Base-by-base conservation (phyloP, 768 basidiomycete genomes). In the Rhodosporidiobolus sp. region DNA sequence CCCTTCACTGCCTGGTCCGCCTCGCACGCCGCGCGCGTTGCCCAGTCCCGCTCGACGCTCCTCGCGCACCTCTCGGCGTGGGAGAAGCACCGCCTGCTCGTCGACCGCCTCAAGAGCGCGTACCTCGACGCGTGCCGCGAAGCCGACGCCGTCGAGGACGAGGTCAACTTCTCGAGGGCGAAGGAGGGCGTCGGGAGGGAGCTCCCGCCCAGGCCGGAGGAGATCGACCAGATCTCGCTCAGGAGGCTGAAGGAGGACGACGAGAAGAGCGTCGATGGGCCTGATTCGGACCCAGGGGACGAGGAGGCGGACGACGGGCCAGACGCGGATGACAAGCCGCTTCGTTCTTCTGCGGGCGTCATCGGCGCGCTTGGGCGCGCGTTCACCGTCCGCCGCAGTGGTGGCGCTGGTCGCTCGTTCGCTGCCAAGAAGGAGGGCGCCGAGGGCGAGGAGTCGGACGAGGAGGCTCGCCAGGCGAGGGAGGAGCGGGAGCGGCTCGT, bases 91-190 rank as follows among this genome's bases (percentile, higher is more conserved):
- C 59, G 34, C 49, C 1, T 46, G 10, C 20, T 24, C 17, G 71
- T 70, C 38, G 48, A 57, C 22, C 58, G 54, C 6, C 12, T 45
- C 50, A 57, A 64, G 54, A 7, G 57, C 22, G 3, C 35, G 0
- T 76, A 76, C 63, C 59, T 50, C 58, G 65, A 67, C 19, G 62
- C 65, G 46, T 76, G 69, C 52, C 52, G 75, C 20, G 0, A 9
- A 4, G 54, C 69, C 17, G 75, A 73, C 28, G 38, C 45, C 12
- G 43, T 63, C 22, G 72, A 76, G 61, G 75, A 76, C 59, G 75
- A 76, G 60, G 20, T 70, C 17, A 63, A 67, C 43, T 76, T 76
- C 30, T 17, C 32, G 3, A 12, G 64, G 12, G 69, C 56, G 32
- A 20, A 28, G 45, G 65, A 38, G 24, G 65, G 43, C 48, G 32